Evolutionary conservation across 768 basidiomycete species (phyloP).

Genomic region (Mycena polygramma): DNA sequence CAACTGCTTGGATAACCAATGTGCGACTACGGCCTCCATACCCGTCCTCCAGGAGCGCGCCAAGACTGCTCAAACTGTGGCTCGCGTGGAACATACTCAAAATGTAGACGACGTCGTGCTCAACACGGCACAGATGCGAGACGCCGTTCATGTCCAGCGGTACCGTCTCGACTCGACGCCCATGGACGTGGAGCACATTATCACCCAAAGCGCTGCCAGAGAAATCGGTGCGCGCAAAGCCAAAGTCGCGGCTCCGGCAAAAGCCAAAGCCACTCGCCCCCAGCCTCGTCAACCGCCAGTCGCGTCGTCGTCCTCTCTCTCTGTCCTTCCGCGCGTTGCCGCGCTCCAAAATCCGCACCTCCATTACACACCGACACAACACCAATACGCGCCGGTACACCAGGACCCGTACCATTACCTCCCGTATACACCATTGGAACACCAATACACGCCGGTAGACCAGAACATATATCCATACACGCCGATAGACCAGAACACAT

Average conservation of each 20-base stretch:
- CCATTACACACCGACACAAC: no score
- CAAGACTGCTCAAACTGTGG: neutral
- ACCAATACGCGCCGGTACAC: no score
- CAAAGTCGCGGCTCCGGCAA: neutral
- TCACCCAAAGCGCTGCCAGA: constrained; percentile 1
- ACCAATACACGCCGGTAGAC: no score
- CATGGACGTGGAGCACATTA: neutral
- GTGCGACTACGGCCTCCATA: constrained; percentile 24
- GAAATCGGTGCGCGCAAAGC: neutral
- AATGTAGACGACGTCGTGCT: constrained; percentile 35
- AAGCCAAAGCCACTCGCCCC: neutral
- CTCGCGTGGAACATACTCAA: neutral
- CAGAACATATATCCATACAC: no score
- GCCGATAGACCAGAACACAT: no score
- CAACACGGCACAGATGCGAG: constrained; percentile 45
- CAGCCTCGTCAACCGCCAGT: neutral
- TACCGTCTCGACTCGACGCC: constrained; percentile 23
- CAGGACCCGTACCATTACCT: no score
- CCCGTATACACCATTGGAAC: no score
- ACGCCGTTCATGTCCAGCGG: constrained; percentile 38
- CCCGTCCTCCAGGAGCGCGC: constrained; percentile 39
- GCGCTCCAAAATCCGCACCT: neutral
- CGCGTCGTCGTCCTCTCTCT: neutral
- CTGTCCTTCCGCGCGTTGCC: neutral
- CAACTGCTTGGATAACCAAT: constrained; percentile 39